Conservation (phyloP, 1,284 basidiomycete species). For the Meira nashicola region DNA sequence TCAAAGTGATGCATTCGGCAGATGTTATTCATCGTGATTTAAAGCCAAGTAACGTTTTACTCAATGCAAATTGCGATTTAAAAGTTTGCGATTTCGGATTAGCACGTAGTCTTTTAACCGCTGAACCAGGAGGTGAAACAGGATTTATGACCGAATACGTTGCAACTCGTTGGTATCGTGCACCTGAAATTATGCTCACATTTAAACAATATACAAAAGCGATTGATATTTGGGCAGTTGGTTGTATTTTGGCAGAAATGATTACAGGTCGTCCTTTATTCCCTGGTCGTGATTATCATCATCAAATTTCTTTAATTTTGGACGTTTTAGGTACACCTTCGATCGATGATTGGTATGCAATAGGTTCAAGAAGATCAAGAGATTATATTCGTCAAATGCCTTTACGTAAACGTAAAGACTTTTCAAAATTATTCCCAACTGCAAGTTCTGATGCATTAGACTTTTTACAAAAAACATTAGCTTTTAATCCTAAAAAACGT, state of each 20-base stretch:
- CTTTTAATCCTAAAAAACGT: constrained; percentile 56
- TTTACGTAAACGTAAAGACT: constrained; percentile 78
- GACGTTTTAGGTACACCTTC: constrained; percentile 62
- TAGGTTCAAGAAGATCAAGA: constrained; percentile 72
- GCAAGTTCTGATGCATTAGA: constrained; percentile 84
- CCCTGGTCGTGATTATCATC: constrained; percentile 62
- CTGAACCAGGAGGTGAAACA: constrained; percentile 43
- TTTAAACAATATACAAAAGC: constrained; percentile 54
- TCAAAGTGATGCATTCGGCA: constrained; percentile 52
- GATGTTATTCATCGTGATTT: constrained; percentile 51
- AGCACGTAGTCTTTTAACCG: constrained; percentile 47
- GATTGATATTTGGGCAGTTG: constrained; percentile 72
- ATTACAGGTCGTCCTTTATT: constrained; percentile 81
- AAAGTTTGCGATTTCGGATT: constrained; percentile 54
- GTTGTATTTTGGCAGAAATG: constrained; percentile 91
- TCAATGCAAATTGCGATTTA: constrained; percentile 51
- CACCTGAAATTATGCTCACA: constrained; percentile 52
- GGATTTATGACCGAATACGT: constrained; percentile 54
- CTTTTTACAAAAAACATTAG: constrained; percentile 79
- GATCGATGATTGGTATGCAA: constrained; percentile 63
- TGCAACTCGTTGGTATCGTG: constrained; percentile 51
- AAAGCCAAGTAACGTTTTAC: constrained; percentile 47
- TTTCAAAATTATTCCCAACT: constrained; percentile 69
- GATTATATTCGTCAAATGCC: constrained; percentile 90
- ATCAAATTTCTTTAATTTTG: constrained; percentile 61